These are phyloP conservation scores for Fusarium xylarioides DNA, from an alignment of 2,329 filamentous ascomycete genomes.

Conservation along the genomic window DNA sequence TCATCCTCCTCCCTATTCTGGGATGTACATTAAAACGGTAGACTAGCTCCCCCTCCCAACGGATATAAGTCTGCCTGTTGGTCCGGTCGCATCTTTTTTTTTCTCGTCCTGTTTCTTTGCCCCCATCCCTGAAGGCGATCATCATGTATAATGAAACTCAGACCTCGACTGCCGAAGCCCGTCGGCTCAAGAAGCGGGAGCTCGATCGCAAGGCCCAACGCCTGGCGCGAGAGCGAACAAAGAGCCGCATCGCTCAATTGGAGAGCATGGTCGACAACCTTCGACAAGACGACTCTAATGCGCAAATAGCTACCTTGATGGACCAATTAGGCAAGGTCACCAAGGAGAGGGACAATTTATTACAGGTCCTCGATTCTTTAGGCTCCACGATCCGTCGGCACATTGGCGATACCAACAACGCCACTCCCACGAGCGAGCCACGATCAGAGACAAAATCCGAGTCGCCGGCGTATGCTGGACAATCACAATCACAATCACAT, in stretches of 20 bases:
- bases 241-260: constrained; percentile 45
- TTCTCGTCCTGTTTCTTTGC: background rate
- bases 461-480: background rate
- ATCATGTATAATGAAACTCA: constrained; percentile 18
- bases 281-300: constrained; percentile 37
- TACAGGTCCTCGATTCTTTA: constrained; percentile 24
- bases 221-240: constrained; percentile 45
- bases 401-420: background rate
- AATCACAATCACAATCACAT: background rate
- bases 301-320: constrained; percentile 38
- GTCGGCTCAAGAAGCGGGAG: constrained; percentile 44
- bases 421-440: background rate
- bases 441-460: background rate
- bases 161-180: constrained; percentile 18
- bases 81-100: background rate
- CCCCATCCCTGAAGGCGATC: constrained; percentile 21
- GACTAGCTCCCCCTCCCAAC: background rate
- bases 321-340: constrained; percentile 41
- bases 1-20: background rate
- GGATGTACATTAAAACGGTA: background rate
- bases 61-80: background rate
- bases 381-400: constrained; percentile 31
- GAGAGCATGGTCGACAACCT: constrained; percentile 43
- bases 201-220: constrained; percentile 47
- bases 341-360: constrained; percentile 36